Conservation (phyloP, 2,329 filamentous ascomycete genomes). For the Microsporum canis region DNA sequence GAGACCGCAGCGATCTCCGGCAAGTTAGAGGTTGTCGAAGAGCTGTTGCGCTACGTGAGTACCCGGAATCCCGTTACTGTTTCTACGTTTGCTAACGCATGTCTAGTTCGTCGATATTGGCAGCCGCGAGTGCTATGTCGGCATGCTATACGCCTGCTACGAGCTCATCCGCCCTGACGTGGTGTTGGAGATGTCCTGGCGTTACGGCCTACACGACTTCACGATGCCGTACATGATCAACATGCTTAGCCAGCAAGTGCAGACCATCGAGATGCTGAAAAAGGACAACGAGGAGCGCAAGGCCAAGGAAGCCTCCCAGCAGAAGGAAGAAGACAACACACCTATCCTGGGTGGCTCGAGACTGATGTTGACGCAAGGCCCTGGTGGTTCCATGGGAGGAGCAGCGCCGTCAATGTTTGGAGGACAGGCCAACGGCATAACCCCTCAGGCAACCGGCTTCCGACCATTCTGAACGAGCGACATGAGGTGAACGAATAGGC, state of each 20-base stretch:
- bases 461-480: conserved; percentile 37
- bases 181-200: conserved; percentile 94
- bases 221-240: conserved; percentile 99
- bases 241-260: conserved; percentile 80
- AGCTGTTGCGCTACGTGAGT: conserved; percentile 93
- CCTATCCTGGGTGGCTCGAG: conserved; percentile 82
- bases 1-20: conserved; percentile 88
- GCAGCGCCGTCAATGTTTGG: conserved; percentile 48
- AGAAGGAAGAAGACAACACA: conserved; percentile 85
- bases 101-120: conserved; percentile 93
- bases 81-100: not conserved
- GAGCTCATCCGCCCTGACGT: conserved; percentile 88
- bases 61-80: not conserved
- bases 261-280: conserved; percentile 72
- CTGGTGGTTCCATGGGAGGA: conserved; percentile 31
- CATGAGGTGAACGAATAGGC: not conserved
- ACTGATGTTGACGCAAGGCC: conserved; percentile 92
- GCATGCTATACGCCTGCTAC: conserved; percentile 98
- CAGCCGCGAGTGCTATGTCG: conserved; percentile 98
- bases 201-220: conserved; percentile 85
- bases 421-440: conserved; percentile 73
- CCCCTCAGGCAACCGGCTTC: conserved; percentile 76
- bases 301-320: conserved; percentile 54
- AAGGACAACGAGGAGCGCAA: conserved; percentile 95
- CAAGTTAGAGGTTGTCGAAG: conserved; percentile 88